Evolutionary conservation across 306 rosid genomes (phyloP).

Genomic region (Quercus berberidifolia): DNA sequence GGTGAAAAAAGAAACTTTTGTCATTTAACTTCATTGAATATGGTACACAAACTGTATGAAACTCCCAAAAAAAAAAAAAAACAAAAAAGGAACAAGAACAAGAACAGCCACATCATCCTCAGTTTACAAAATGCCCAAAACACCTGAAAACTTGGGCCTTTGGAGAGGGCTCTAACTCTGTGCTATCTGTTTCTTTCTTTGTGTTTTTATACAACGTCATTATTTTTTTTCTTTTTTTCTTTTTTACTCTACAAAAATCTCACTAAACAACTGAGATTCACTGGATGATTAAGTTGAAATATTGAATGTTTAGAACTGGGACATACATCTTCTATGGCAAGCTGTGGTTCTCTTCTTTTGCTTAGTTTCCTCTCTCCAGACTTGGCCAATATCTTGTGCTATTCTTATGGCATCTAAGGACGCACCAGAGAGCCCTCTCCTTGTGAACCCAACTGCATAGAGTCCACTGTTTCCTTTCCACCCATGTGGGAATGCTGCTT

Average conservation of each 20-base stretch:
- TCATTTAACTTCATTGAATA: slow-evolving; percentile 27
- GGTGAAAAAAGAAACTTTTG: slow-evolving; percentile 10
- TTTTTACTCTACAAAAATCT: slow-evolving; percentile 25
- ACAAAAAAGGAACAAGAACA: too few species aligned
- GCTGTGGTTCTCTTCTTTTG: slow-evolving; percentile 49
- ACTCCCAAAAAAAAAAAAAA: slow-evolving; percentile 13
- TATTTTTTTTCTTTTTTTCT: not conserved
- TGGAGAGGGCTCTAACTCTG: slow-evolving; percentile 69
- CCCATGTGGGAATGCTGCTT: slow-evolving; percentile 65
- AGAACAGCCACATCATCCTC: slow-evolving; percentile 66
- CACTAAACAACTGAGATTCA: slow-evolving; percentile 20
- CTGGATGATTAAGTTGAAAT: not conserved
- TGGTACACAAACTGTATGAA: slow-evolving; percentile 31
- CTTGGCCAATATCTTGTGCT: slow-evolving; percentile 66
- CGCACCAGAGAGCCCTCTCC: slow-evolving; percentile 87
- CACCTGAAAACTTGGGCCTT: slow-evolving; percentile 47
- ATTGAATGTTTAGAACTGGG: slow-evolving; percentile 49
- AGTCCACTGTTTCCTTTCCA: slow-evolving; percentile 92
- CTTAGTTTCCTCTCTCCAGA: slow-evolving; percentile 73
- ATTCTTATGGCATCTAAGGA: slow-evolving; percentile 76
- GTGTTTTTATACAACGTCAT: slow-evolving; percentile 26
- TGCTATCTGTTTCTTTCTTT: slow-evolving; percentile 12
- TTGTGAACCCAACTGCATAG: slow-evolving; percentile 92
- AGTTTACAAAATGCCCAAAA: slow-evolving; percentile 58
- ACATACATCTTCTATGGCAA: slow-evolving; percentile 80